phyloP scores from a whole-genome alignment of 495 filamentous ascomycete species.

The Xylaria sp. region DNA sequence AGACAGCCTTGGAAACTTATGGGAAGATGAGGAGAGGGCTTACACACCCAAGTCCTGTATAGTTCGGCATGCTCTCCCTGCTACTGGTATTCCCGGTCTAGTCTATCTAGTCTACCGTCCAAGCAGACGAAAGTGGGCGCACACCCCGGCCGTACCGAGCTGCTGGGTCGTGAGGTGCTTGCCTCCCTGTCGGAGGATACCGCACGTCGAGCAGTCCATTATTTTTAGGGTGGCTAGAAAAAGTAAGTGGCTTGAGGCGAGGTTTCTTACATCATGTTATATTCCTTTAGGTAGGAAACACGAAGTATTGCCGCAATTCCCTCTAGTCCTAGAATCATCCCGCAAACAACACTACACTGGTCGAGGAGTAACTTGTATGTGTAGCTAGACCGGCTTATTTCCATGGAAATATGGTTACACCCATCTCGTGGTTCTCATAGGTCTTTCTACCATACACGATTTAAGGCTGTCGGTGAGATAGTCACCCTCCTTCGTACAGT shows the following conservation, averaged over 20 bases:
- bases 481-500: slow-evolving; percentile 3
- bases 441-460: background rate
- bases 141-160: slow-evolving; percentile 9
- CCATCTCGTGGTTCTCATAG: background rate
- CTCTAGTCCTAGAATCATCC: background rate
- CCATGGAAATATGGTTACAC: background rate
- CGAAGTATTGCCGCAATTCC: background rate
- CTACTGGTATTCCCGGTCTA: background rate
- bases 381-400: background rate
- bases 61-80: background rate
- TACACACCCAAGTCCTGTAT: background rate
- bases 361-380: background rate
- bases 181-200: background rate
- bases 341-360: too few species aligned
- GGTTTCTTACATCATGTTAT: background rate
- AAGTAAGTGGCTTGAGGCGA: background rate
- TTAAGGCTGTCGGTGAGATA: background rate
- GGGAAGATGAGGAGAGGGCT: background rate
- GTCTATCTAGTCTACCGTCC: slow-evolving; percentile 2
- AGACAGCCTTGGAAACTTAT: background rate
- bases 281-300: background rate
- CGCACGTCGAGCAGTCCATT: background rate
- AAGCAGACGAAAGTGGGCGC: slow-evolving; percentile 18
- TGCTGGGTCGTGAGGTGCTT: slow-evolving; percentile 14
- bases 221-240: slow-evolving; percentile 4